These are phyloP conservation scores for Jatropha podagrica DNA, from an alignment of 441 rosid genomes.

Conservation along the genomic window DNA sequence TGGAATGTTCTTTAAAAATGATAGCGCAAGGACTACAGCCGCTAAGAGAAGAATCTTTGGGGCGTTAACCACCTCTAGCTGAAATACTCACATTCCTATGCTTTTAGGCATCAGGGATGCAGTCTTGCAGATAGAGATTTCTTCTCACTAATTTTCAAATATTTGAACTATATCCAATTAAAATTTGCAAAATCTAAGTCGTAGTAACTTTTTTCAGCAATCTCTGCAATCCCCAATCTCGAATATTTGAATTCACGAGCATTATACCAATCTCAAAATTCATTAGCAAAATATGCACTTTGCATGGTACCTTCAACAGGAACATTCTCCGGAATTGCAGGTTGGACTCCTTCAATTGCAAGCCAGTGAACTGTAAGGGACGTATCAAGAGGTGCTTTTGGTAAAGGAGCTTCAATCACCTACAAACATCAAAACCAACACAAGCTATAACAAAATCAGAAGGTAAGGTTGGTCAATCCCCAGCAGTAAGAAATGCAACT, in stretches of 20 bases:
- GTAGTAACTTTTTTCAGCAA: not conserved
- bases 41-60: too few species aligned
- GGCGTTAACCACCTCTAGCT: too few species aligned
- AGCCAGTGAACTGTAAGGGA: conserved; percentile 82
- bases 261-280: not conserved
- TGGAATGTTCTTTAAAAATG: too few species aligned
- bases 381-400: conserved; percentile 84
- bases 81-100: too few species aligned
- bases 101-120: too few species aligned
- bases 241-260: not conserved
- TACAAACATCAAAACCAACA: conserved; percentile 26
- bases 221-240: not conserved
- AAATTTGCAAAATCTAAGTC: not conserved
- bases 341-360: conserved; percentile 96
- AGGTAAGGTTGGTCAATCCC: not conserved
- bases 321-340: conserved; percentile 93
- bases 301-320: conserved; percentile 64
- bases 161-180: not conserved
- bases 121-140: too few species aligned
- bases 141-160: too few species aligned
- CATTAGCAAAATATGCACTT: not conserved
- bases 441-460: conserved; percentile 5
- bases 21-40: too few species aligned
- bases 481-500: not conserved
- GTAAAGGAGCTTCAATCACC: conserved; percentile 91